Evolutionary conservation across 2,329 filamentous ascomycete species (phyloP), one percentile per base, ranked within the genome.

Genomic region (Cordyceps farinosa): DNA sequence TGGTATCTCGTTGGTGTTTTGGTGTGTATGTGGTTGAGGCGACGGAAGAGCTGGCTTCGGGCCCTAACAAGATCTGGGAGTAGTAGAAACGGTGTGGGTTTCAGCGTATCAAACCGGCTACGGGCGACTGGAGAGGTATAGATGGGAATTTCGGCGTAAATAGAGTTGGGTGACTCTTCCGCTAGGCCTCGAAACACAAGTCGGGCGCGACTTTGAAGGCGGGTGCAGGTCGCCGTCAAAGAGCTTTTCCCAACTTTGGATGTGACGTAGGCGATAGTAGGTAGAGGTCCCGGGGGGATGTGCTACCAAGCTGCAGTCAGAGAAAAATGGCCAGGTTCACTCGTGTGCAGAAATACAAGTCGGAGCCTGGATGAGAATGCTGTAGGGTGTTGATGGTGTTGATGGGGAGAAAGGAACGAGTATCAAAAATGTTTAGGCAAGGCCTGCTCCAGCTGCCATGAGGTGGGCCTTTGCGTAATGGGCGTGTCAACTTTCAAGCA

Each of bases 191-290:
- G 27, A 29, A 45, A 27, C 60, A 51, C 17, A 50, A 52, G 61
- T 64, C 61, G 66, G 63, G 58, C 62, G 62, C 67, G 66, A 67
- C 69, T 73, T 68, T 72, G 65, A 72, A 72, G 72, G 72, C 74
- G 74, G 69, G 77, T 78, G 76, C 76, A 78, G 75, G 75, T 74
- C 76, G 75, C 70, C 74, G 71, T 69, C 66, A 68, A 72, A 72
- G 68, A 76, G 75, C 71, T 76, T 69, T 67, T 70, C 70, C 70
- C 61, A 67, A 64, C 52, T 66, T 64, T 54, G 56, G 53, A 38
- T 51, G 60, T 62, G 60, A 62, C 60, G 60, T 62, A 62, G 60
- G 52, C 52, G 42, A 62, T 66, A 64, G 61, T 54, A 53, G 36
- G 61, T 61, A 62, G 55, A 68, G 51, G 58, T 62, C 53, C 63